Evolutionary conservation across 2,329 filamentous ascomycete genomes (phyloP), one percentile per base, ranked within the genome.

Genomic region (Calonectria pauciramosa): DNA sequence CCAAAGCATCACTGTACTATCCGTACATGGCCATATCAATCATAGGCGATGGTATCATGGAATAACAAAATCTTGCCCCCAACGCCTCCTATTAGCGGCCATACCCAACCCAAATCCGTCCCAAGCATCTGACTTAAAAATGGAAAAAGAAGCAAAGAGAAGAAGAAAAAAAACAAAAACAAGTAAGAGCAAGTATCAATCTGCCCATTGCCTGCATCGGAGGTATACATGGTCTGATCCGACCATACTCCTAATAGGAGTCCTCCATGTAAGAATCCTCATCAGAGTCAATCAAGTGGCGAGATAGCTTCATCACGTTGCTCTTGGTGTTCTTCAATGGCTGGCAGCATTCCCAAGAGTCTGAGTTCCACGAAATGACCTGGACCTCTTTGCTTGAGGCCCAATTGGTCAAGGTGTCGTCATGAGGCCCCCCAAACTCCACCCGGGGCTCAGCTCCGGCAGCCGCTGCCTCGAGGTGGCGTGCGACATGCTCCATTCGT

Each of bases 401-500:
- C 87, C 87, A 89, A 2, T 81, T 70, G 0, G 82, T 86, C n/a
- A 89, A 80, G 0, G 83, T 84, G 3, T 74, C 64, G 71, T 89
- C 88, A 3, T 79, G 76, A 23, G 76, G 75, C 4, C 86, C 85
- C 4, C 87, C 87, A 77, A 89, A 88, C 16, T 77, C 68, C 0
- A 88, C 83, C 0, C 71, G 67, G 1, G 77, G 72, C 74, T 82
- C 82, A 41, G 80, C 66, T 13, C 76, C 77, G 4, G 73, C 75
- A 23, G 81, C 86, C 0, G 85, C 86, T 44, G 70, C 76, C 60
- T 97, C 95, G 59, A 96, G 89, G 83, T 98, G 96, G 73, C 91
- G 89, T 0, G 94, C 95, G 3, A 98, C 91, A 85, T 98, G 96
- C 84, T 98, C 96, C 92, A 98, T 95, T 30, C 94, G 89, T 72